A percentile compares a stretch with the other conserved stretches of the same genome.
Evolutionary conservation across 176 grass and related monocot genomes (phyloP).

Genomic region (Carex littledalei): DNA sequence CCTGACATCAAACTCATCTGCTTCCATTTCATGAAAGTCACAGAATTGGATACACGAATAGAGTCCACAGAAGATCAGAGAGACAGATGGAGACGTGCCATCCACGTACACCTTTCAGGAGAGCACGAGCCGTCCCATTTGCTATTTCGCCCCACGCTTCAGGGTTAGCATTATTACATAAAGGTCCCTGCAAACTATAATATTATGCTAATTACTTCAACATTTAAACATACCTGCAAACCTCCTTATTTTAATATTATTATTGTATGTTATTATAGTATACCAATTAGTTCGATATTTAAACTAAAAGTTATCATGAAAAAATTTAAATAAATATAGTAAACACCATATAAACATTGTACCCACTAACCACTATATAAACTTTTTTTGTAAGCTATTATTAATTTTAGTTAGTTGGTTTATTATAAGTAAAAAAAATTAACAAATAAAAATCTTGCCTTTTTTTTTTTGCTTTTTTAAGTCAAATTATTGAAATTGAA

Average conservation of each 20-base stretch:
- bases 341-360: too few relatives aligned
- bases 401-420: too few relatives aligned
- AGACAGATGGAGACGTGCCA: constrained; percentile 12
- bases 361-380: too few relatives aligned
- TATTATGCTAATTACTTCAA: too few relatives aligned
- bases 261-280: background rate
- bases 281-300: background rate
- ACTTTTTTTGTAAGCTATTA: too few relatives aligned
- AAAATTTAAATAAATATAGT: background rate
- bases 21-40: background rate
- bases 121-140: background rate
- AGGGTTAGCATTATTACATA: background rate
- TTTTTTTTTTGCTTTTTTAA: too few relatives aligned
- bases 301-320: background rate
- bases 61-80: background rate
- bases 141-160: background rate
- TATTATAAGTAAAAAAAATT: too few relatives aligned
- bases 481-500: too few relatives aligned
- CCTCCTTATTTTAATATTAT: background rate
- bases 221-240: background rate
- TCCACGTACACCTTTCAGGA: constrained; percentile 2
- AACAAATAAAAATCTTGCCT: too few relatives aligned
- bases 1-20: background rate
- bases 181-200: background rate
- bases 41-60: background rate